These are phyloP conservation scores for Colletotrichum coccodes DNA, from an alignment of 2,329 filamentous ascomycete genomes.

Conservation along the genomic window DNA sequence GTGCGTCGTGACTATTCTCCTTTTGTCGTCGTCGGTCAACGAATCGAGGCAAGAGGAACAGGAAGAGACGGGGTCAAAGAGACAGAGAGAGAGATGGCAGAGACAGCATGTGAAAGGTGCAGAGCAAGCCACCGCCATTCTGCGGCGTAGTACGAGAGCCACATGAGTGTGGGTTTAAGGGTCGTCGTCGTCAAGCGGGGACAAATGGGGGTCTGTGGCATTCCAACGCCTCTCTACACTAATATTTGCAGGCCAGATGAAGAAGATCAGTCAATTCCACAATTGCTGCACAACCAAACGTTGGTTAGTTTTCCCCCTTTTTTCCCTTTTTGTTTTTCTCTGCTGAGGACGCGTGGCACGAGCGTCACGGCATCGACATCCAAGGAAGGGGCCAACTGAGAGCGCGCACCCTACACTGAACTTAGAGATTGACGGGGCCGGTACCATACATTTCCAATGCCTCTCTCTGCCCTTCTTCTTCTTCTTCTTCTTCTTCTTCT, in stretches of 20 bases:
- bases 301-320: background rate
- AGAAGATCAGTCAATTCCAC: background rate
- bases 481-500: background rate
- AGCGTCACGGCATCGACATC: conserved; percentile 1
- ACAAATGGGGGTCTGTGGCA: background rate
- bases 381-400: background rate
- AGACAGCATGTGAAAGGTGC: conserved; percentile 30
- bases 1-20: conserved; percentile 23
- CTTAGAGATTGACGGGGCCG: background rate
- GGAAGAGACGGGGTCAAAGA: background rate
- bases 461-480: background rate
- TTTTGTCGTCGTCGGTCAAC: conserved; percentile 31
- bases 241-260: background rate
- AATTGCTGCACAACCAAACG: background rate
- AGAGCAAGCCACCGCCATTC: background rate
- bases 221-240: background rate
- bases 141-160: background rate
- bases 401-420: background rate
- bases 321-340: background rate
- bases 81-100: background rate
- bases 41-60: conserved; percentile 6
- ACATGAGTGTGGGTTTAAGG: background rate
- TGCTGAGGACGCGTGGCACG: conserved; percentile 20
- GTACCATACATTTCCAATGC: background rate
- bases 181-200: conserved; percentile 1